Base-by-base conservation (phyloP, 768 basidiomycete species). In the Termitomyces eurrhizus region DNA sequence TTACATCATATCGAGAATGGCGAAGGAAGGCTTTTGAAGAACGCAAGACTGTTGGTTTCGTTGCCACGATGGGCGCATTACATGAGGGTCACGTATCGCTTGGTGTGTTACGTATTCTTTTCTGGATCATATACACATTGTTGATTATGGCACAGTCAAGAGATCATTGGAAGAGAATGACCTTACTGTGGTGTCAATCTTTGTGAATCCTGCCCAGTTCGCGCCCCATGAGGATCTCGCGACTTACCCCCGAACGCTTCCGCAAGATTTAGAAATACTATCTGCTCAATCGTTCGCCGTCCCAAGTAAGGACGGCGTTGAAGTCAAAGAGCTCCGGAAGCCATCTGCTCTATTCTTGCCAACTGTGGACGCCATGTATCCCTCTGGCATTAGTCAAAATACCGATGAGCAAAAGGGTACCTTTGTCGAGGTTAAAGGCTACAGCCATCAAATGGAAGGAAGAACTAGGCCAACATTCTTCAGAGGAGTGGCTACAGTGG, bases 131-230 rank as follows among this genome's bases (percentile, higher is more conserved):
- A 12, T 11, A 0, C 3, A 11, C 3, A 11, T 26, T 32, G 45
- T 12, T 69, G 50, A 64, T 56, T 7, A 13, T 39, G 32, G 29
- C 42, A 3, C 70, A 98, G 96, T 98, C 26, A 80, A 83, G 60
- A 79, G 78, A 53, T 95, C 93, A 0, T 80, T 98, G 4, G 71
- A 74, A 2, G 82, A 87, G 58, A 95, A 95, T 68, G 91, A 94
- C 59, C 73, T 88, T 44, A 98, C 97, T 0, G 85, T 98, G 66
- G 77, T 98, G 60, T 97, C 95, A 32, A 93, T 99, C 66, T 99
- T 98, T 72, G 95, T 99, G 61, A 98, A 99, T 71, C 97, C 97
- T 0, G 90, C 95, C 3, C 95, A 98, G 72, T 99, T 99, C 67
- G 93, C 96, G 1, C 95, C 93, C 0, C 87, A 93, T 64, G 97